Base-by-base conservation (phyloP, 2,329 filamentous ascomycete species). In the Hypomyces perniciosus region DNA sequence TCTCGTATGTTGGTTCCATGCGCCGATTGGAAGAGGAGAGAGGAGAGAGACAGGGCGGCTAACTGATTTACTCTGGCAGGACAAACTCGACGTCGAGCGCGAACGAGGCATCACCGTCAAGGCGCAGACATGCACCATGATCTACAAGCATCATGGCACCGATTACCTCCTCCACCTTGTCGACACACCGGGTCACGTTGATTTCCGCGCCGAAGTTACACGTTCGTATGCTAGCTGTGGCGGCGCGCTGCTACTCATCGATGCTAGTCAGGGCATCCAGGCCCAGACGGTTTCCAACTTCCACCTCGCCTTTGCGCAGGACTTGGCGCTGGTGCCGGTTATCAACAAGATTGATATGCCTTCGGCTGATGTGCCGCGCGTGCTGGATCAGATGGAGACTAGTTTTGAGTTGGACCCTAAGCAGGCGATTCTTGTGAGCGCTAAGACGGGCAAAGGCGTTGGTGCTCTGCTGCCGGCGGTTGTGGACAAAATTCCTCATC, bases 211-310 rank as follows among this genome's bases (percentile, higher is more conserved):
- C 44, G 93, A 99, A 70, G 93, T 99, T 8, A 95, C 90, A 33
- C 81, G 93, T 44, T 96, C 90, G 56, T 99, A 99, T 73, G 92
- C 92, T 46, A 95, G 89, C 62, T 99, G 93, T 66, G 92, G 91
- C 56, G 95, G 93, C 46, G 92, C 93, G 1, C 68, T 99, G 54
- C 77, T 99, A 47, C 81, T 99, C 1, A 92, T 99, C 3, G 93
- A 99, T 75, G 93, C 92, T 6, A 95, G 88, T 59, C 93, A 99
- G 70, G 93, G 93, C 42, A 85, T 99, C 2, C 93, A 99, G 72
- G 93, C 93, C 5, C 93, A 99, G 74, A 99, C 93, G 0, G 93
- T 99, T 7, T 93, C 93, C 55, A 99, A 99, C 69, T 99, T 99
- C 72, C 96, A 97, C 66, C 82, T 97, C 27, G 93, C 93, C 6